Percentiles rank a stretch among this genome's conserved stretches.
phyloP scores from a whole-genome alignment of 345 rosid genomes.

The Populus euphratica region DNA sequence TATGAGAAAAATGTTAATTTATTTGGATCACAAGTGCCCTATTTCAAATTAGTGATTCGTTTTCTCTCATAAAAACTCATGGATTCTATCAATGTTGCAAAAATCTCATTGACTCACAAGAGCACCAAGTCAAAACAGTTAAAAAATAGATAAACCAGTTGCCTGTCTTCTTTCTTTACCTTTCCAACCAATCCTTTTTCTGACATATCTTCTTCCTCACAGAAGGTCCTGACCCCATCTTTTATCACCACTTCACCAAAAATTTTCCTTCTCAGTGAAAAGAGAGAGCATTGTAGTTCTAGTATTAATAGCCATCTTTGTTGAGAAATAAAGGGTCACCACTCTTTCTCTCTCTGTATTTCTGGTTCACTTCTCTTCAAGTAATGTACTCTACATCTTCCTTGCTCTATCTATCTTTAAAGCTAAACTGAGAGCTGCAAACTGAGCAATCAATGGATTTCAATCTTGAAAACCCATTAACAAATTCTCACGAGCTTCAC shows the following conservation, averaged over 20 bases:
- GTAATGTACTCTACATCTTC: background rate
- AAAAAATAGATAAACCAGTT: background rate
- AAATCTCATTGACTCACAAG: background rate
- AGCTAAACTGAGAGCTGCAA: background rate
- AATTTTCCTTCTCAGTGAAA: background rate
- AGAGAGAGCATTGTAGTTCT: background rate
- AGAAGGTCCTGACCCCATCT: background rate
- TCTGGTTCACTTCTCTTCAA: background rate
- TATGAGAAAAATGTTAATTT: too few relatives aligned
- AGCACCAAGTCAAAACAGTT: background rate
- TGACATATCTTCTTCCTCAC: background rate
- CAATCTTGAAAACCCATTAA: conserved; percentile 70
- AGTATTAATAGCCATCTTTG: background rate
- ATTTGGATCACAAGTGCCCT: too few relatives aligned
- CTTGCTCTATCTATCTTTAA: background rate
- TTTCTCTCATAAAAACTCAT: too few relatives aligned
- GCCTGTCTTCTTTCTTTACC: background rate
- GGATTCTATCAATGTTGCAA: background rate
- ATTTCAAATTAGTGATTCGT: too few relatives aligned
- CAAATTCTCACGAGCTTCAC: conserved; percentile 22
- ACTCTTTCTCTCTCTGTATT: background rate
- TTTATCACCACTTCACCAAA: too few relatives aligned
- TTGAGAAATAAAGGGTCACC: background rate
- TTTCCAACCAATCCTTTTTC: background rate
- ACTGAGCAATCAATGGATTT: conserved; percentile 51